Percentiles rank a stretch among this genome's conserved stretches.
These are phyloP conservation scores for Rhynchosporium secalis DNA, from an alignment of 2,329 filamentous ascomycete species.

Conservation along the genomic window DNA sequence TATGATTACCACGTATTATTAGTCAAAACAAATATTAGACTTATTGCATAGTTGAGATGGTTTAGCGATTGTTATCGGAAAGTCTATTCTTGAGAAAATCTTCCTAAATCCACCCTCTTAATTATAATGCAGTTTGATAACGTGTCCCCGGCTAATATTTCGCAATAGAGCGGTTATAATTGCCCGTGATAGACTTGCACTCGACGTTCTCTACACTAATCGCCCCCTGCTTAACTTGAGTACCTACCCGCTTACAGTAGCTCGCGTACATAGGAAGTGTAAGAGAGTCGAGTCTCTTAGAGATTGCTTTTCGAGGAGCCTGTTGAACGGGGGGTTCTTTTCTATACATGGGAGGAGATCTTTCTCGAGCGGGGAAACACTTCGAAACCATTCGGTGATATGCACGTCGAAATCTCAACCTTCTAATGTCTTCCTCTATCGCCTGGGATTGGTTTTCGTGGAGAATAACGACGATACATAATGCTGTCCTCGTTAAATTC, in stretches of 20 bases:
- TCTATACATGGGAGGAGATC: slow-evolving; percentile 16
- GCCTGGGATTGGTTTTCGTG: not conserved
- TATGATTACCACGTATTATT: not conserved
- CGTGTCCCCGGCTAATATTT: slow-evolving; percentile 6
- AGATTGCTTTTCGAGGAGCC: slow-evolving; percentile 9
- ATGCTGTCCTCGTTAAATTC: slow-evolving; percentile 5
- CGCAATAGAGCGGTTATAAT: not conserved
- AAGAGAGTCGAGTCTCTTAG: slow-evolving; percentile 22
- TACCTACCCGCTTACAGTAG: slow-evolving; percentile 15
- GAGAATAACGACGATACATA: slow-evolving; percentile 2
- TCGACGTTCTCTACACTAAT: slow-evolving; percentile 12
- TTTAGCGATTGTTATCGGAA: too few species aligned
- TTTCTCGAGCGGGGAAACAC: slow-evolving; percentile 10
- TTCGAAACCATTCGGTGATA: slow-evolving; percentile 11
- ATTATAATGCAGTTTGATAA: not conserved
- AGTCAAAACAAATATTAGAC: not conserved
- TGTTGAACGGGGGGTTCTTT: slow-evolving; percentile 11
- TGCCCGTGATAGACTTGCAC: slow-evolving; percentile 8
- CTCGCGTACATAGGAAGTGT: slow-evolving; percentile 20
- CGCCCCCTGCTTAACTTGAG: slow-evolving; percentile 9
- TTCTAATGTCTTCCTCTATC: not conserved
- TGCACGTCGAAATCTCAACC: slow-evolving; percentile 14
- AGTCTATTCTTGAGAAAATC: too few species aligned
- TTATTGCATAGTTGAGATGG: too few species aligned
- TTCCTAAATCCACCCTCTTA: not conserved